Percentiles rank a stretch among this genome's conserved stretches.
Evolutionary conservation across 2,329 filamentous ascomycete genomes (phyloP).

Genomic region (Boeremia lycopersici): DNA sequence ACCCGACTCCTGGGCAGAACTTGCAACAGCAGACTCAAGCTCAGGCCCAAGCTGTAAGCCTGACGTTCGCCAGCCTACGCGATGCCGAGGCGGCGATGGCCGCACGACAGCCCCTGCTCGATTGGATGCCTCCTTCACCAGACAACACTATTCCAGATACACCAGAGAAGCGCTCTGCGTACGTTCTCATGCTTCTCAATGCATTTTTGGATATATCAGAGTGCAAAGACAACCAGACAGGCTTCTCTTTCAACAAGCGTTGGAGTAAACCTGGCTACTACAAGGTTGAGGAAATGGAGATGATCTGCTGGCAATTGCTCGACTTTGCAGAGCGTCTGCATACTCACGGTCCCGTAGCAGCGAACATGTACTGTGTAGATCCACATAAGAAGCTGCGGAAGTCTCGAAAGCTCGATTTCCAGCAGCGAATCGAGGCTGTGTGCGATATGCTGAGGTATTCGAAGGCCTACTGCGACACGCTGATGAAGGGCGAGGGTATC

Average conservation of each 20-base stretch:
- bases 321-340: slow-evolving; percentile 16
- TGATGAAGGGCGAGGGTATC: slow-evolving; percentile 19
- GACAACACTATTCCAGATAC: slow-evolving; percentile 12
- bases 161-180: not conserved
- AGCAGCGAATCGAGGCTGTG: slow-evolving; percentile 13
- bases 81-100: slow-evolving; percentile 7
- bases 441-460: slow-evolving; percentile 9
- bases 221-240: slow-evolving; percentile 11
- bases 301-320: slow-evolving; percentile 20
- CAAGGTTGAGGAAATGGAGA: slow-evolving; percentile 16
- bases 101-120: not conserved
- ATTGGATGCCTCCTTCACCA: slow-evolving; percentile 4
- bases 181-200: slow-evolving; percentile 7
- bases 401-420: slow-evolving; percentile 12
- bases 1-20: too few species aligned
- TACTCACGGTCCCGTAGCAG: slow-evolving; percentile 2
- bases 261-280: slow-evolving; percentile 4
- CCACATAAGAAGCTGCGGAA: slow-evolving; percentile 2
- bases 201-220: slow-evolving; percentile 10
- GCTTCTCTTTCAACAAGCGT: slow-evolving; percentile 10
- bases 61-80: slow-evolving; percentile 1
- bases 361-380: slow-evolving; percentile 8
- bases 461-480: slow-evolving; percentile 16
- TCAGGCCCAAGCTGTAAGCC: not conserved
- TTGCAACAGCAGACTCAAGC: too few species aligned